Evolutionary conservation across 805 yeast genomes (phyloP).

Genomic region (Myxozyma geophila): DNA sequence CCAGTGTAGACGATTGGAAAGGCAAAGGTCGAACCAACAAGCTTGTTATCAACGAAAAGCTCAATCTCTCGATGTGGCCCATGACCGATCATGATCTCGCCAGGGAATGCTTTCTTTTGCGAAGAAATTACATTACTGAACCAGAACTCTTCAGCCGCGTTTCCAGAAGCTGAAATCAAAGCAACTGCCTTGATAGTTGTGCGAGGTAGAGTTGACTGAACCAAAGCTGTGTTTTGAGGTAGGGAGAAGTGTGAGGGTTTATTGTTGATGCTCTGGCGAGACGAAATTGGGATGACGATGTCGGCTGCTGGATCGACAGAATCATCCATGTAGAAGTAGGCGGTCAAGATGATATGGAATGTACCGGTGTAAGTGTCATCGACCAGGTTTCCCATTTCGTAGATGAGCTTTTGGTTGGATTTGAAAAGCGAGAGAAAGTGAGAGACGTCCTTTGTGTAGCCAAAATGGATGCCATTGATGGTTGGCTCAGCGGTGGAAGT

Average conservation of each 20-base stretch:
- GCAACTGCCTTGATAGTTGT: slow-evolving; percentile 65
- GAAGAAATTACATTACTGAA: slow-evolving; percentile 61
- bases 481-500: slow-evolving; percentile 84
- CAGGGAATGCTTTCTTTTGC: slow-evolving; percentile 46
- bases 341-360: slow-evolving; percentile 58
- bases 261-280: slow-evolving; percentile 9
- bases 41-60: slow-evolving; percentile 53
- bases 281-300: slow-evolving; percentile 24
- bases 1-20: slow-evolving; percentile 80
- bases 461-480: slow-evolving; percentile 53
- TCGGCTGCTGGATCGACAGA: slow-evolving; percentile 15
- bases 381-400: slow-evolving; percentile 66
- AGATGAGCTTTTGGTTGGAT: slow-evolving; percentile 48
- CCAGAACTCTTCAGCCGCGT: slow-evolving; percentile 85
- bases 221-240: slow-evolving; percentile 50
- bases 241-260: slow-evolving; percentile 41
- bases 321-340: slow-evolving; percentile 52
- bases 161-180: slow-evolving; percentile 71
- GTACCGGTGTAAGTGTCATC: slow-evolving; percentile 62
- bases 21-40: slow-evolving; percentile 68
- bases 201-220: slow-evolving; percentile 56
- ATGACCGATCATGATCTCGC: slow-evolving; percentile 51
- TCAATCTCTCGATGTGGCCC: slow-evolving; percentile 75
- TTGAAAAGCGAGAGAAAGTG: slow-evolving; percentile 57
- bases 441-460: slow-evolving; percentile 69